Evolutionary conservation across 2,329 filamentous ascomycete genomes (phyloP).

Genomic region (Verticillium albo-atrum): DNA sequence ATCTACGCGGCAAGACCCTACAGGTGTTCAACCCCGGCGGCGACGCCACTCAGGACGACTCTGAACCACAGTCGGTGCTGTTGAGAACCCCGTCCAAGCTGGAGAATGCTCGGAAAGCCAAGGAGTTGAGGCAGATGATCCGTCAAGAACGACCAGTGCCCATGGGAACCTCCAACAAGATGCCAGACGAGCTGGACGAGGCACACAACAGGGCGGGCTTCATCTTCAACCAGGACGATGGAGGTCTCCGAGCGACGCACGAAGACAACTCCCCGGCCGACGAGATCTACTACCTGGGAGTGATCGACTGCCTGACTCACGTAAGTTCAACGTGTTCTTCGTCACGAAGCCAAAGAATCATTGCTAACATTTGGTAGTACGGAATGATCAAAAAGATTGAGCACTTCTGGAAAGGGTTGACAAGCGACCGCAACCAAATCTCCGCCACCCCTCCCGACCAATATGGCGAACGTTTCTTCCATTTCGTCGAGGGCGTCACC

Average conservation of each 20-base stretch:
- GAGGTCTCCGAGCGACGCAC: constrained; percentile 88
- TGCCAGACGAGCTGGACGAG: constrained; percentile 85
- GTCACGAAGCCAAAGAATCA: neutral
- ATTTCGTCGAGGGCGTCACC: constrained; percentile 86
- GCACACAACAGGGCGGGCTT: constrained; percentile 65
- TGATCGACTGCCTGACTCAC: constrained; percentile 96
- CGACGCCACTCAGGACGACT: constrained; percentile 55
- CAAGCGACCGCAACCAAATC: constrained; percentile 78
- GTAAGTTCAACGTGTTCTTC: constrained; percentile 51
- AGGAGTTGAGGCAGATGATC: constrained; percentile 86
- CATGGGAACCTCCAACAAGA: constrained; percentile 75
- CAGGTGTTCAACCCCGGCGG: constrained; percentile 91
- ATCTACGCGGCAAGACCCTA: constrained; percentile 81
- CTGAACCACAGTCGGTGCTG: constrained; percentile 58
- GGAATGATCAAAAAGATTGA: constrained; percentile 92
- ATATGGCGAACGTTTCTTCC: constrained; percentile 91
- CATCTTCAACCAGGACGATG: constrained; percentile 91
- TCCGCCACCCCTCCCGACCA: constrained; percentile 85
- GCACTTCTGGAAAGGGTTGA: constrained; percentile 94
- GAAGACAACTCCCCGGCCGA: constrained; percentile 81
- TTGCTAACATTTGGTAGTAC: constrained; percentile 55
- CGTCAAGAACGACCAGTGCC: constrained; percentile 91
- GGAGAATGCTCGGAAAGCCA: constrained; percentile 85
- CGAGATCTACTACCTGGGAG: constrained; percentile 95
- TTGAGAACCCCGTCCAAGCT: constrained; percentile 90